These are phyloP conservation scores for Pyrenophora teres DNA, from an alignment of 2,329 filamentous ascomycete genomes.

Conservation along the genomic window DNA sequence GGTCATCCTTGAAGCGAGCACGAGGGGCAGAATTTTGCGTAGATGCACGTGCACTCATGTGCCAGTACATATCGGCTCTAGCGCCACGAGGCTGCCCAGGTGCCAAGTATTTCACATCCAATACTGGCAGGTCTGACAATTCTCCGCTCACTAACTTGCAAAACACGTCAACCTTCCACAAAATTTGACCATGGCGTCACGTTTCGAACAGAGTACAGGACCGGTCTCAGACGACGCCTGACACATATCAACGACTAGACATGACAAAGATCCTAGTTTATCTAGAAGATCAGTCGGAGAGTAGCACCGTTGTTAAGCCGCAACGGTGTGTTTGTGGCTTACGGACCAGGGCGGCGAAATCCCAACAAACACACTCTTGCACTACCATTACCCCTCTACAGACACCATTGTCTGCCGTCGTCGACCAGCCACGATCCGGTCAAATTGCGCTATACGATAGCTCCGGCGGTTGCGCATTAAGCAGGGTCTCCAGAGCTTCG, in stretches of 20 bases:
- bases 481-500: conserved; percentile 9
- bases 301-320: conserved; percentile 17
- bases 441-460: not conserved
- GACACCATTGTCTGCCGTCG: not conserved
- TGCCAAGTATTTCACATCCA: not conserved
- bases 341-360: conserved; percentile 15
- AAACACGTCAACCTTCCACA: not conserved
- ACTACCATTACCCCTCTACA: conserved; percentile 7
- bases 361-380: conserved; percentile 16
- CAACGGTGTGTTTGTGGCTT: conserved; percentile 11
- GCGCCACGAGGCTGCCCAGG: not conserved
- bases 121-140: conserved; percentile 7
- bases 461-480: conserved; percentile 1
- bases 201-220: not conserved
- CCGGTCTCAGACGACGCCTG: not conserved
- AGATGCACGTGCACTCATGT: not conserved
- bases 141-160: not conserved
- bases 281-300: conserved; percentile 3
- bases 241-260: conserved; percentile 1
- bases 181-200: not conserved
- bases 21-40: conserved; percentile 12
- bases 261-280: not conserved
- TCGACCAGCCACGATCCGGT: conserved; percentile 4
- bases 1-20: conserved; percentile 10
- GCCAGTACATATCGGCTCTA: not conserved